phyloP scores from a whole-genome alignment of 192 early-diverging fungal species.

The Rhizophagus clarus region DNA sequence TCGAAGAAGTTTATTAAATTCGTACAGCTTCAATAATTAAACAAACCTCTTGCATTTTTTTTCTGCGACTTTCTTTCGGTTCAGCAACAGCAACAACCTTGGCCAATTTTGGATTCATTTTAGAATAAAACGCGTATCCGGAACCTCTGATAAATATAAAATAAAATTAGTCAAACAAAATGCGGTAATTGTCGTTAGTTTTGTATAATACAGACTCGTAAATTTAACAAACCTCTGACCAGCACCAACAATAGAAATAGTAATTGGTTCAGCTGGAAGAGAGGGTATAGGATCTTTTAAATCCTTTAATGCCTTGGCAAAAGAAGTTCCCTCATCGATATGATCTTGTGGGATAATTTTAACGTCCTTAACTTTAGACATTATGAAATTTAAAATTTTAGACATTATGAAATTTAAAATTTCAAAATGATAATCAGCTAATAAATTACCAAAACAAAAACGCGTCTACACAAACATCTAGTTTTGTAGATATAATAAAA shows the following conservation, averaged over 20 bases:
- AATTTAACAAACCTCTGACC: constrained; percentile 39
- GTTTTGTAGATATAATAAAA: too few species aligned
- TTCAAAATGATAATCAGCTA: too few species aligned
- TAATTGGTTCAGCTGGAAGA: constrained; percentile 31
- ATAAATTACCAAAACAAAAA: too few species aligned
- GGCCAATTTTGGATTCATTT: constrained; percentile 41
- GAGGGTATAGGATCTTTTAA: neutral
- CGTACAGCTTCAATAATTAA: neutral
- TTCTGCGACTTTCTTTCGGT: constrained; percentile 38
- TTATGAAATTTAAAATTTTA: too few species aligned
- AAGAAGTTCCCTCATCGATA: neutral
- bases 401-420: too few species aligned
- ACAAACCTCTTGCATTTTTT: constrained; percentile 23
- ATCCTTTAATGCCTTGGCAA: neutral
- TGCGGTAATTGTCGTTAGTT: neutral
- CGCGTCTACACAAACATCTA: too few species aligned
- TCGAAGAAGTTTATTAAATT: neutral
- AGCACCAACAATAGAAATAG: constrained; percentile 51
- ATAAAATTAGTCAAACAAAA: neutral
- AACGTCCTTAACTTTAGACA: too few species aligned
- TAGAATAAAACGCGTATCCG: constrained; percentile 44
- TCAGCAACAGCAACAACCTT: constrained; percentile 58
- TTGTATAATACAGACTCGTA: too few species aligned
- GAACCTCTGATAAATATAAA: constrained; percentile 13
- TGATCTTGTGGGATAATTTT: neutral